phyloP scores from a whole-genome alignment of 495 filamentous ascomycete genomes.

The Penicillium lagena region DNA sequence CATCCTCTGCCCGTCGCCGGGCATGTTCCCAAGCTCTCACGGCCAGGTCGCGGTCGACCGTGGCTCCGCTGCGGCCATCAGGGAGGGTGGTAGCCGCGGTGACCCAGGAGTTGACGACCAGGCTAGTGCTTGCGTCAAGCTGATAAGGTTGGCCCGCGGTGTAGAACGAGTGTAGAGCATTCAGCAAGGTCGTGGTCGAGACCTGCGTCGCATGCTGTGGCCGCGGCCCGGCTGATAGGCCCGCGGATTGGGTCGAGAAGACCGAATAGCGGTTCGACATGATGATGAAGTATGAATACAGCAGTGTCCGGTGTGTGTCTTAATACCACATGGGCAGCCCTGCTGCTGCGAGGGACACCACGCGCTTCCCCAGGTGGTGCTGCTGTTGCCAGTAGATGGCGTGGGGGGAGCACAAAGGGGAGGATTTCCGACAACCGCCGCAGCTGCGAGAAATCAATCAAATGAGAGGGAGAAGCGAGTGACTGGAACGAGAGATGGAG shows the following conservation, averaged over 20 bases:
- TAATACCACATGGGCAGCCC: conserved; percentile 6
- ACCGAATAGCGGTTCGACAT: conserved; percentile 84
- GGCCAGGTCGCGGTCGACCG: conserved; percentile 72
- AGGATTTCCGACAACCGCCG: too few relatives aligned
- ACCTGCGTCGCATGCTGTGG: conserved; percentile 69
- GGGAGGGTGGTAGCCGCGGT: conserved; percentile 61
- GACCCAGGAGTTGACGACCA: conserved; percentile 94
- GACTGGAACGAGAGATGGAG: conserved; percentile 14
- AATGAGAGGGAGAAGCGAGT: conserved; percentile 9
- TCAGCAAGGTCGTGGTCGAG: conserved; percentile 86
- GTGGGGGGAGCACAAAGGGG: too few relatives aligned
- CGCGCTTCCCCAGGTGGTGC: too few relatives aligned
- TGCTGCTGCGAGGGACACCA: background rate
- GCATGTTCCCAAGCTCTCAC: conserved; percentile 95
- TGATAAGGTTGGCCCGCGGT: conserved; percentile 71
- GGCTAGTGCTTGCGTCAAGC: conserved; percentile 83
- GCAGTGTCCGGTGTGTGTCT: background rate
- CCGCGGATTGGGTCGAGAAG: conserved; percentile 71
- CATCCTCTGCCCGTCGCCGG: conserved; percentile 88
- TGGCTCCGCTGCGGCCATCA: conserved; percentile 65
- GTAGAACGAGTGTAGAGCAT: conserved; percentile 85
- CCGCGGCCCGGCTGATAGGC: conserved; percentile 46
- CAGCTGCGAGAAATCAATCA: background rate
- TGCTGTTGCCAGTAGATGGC: too few relatives aligned
- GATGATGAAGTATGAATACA: conserved; percentile 32